Percentiles rank a stretch among this genome's conserved stretches.
Evolutionary conservation across 768 basidiomycete genomes (phyloP).

Genomic region (Xerocomellus intermedius): DNA sequence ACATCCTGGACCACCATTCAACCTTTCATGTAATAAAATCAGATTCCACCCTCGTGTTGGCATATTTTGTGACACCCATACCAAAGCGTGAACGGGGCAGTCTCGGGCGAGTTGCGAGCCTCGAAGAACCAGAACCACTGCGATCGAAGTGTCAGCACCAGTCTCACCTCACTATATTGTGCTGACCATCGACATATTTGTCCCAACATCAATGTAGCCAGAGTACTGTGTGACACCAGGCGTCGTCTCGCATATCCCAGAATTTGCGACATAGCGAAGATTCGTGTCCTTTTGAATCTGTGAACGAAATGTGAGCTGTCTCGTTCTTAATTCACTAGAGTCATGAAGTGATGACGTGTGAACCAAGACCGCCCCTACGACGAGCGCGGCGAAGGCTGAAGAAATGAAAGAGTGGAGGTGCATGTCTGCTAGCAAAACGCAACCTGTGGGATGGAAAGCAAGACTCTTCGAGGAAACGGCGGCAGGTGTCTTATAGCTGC

Average conservation of each 20-base stretch:
- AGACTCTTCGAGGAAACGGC: too few species aligned
- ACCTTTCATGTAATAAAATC: slow-evolving; percentile 31
- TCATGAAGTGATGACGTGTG: not conserved
- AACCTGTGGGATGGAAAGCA: not conserved
- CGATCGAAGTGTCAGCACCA: not conserved
- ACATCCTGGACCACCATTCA: slow-evolving; percentile 63
- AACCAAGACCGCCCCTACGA: not conserved
- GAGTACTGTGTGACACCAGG: slow-evolving; percentile 58
- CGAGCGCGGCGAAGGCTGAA: not conserved
- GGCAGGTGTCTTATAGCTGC: not conserved
- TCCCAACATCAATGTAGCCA: slow-evolving; percentile 59
- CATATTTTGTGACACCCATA: slow-evolving; percentile 16
- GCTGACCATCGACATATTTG: slow-evolving; percentile 57
- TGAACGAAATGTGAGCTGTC: slow-evolving; percentile 12
- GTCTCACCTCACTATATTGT: not conserved
- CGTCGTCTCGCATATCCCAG: slow-evolving; percentile 66
- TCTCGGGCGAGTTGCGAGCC: slow-evolving; percentile 55
- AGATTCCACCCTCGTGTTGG: not conserved
- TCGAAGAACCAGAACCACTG: slow-evolving; percentile 81
- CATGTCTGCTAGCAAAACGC: slow-evolving; percentile 14
- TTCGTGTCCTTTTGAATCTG: slow-evolving; percentile 22
- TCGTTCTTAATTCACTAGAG: not conserved
- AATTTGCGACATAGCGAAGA: slow-evolving; percentile 53
- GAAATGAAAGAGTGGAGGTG: not conserved
- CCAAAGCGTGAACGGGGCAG: slow-evolving; percentile 68